These are phyloP conservation scores for Leccinum variicolor DNA, from an alignment of 768 basidiomycete species.

Conservation along the genomic window DNA sequence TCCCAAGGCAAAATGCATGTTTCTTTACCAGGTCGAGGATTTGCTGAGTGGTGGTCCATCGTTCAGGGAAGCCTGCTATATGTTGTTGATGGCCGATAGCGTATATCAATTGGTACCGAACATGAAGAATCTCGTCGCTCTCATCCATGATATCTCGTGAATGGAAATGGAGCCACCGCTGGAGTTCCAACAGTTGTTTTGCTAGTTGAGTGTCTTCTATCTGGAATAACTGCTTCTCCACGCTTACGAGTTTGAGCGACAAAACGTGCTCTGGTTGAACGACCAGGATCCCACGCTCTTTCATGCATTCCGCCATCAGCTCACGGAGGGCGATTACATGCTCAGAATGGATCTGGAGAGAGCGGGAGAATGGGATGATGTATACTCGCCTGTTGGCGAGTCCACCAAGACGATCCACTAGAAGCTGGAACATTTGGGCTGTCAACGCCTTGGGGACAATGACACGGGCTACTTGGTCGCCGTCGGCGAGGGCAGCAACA, in stretches of 20 bases:
- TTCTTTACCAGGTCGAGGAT: constrained; percentile 26
- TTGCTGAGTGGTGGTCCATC: constrained; percentile 34
- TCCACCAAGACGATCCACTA: constrained; percentile 41
- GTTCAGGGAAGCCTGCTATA: constrained; percentile 30
- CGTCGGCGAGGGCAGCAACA: constrained; percentile 39
- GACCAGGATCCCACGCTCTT: constrained; percentile 41
- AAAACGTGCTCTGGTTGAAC: constrained; percentile 53
- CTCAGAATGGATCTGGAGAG: constrained; percentile 19
- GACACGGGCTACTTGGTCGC: constrained; percentile 42
- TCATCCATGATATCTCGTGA: constrained; percentile 31
- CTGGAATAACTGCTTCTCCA: constrained; percentile 33
- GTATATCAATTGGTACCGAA: constrained; percentile 38
- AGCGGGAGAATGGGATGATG: constrained; percentile 49
- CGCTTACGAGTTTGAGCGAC: constrained; percentile 46
- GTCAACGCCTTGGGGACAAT: constrained; percentile 48
- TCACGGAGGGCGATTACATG: constrained; percentile 24
- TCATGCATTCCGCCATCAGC: constrained; percentile 39
- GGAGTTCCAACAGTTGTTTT: constrained; percentile 23
- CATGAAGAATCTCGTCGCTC: constrained; percentile 32
- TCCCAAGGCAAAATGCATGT: constrained; percentile 9
- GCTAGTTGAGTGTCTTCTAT: background rate
- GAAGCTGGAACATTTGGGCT: constrained; percentile 47
- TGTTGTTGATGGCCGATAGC: constrained; percentile 29
- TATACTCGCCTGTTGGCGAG: constrained; percentile 47
- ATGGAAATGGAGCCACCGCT: constrained; percentile 21